Percentiles rank a stretch among this genome's conserved stretches.
phyloP scores from a whole-genome alignment of 2,329 filamentous ascomycete genomes.

The Ophiocordyceps camponoti-leonardi region DNA sequence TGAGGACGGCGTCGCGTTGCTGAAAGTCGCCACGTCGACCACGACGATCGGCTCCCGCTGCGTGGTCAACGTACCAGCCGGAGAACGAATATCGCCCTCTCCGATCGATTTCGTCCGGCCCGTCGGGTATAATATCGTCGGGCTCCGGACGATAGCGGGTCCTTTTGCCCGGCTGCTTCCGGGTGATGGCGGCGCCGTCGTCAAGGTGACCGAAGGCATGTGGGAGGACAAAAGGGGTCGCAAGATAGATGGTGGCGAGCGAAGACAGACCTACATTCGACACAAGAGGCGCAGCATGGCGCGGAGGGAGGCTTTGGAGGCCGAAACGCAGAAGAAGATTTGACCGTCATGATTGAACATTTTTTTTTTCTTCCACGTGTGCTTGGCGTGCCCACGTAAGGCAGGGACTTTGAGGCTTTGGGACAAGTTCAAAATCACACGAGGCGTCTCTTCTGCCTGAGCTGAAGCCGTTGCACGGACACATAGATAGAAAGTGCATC shows the following conservation, averaged over 20 bases:
- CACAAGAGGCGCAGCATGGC: conserved; percentile 72
- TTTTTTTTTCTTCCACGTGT: neutral
- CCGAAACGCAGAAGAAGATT: conserved; percentile 15
- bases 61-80: conserved; percentile 37
- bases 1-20: conserved; percentile 31
- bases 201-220: conserved; percentile 68
- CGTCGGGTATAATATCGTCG: conserved; percentile 43
- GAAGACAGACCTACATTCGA: conserved; percentile 67
- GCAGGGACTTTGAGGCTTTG: no score
- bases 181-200: conserved; percentile 42
- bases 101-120: conserved; percentile 12
- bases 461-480: neutral
- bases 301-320: conserved; percentile 49
- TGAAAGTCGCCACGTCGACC: conserved; percentile 26
- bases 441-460: neutral
- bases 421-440: neutral
- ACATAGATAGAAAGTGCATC: neutral
- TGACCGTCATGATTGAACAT: neutral
- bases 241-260: conserved; percentile 94
- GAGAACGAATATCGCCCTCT: conserved; percentile 13
- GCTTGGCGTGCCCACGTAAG: no score
- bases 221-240: conserved; percentile 79
- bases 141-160: conserved; percentile 54
- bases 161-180: conserved; percentile 56
- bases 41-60: conserved; percentile 11